Conservation (phyloP, 2,329 filamentous ascomycete species). For the Apiospora phragmitis region DNA sequence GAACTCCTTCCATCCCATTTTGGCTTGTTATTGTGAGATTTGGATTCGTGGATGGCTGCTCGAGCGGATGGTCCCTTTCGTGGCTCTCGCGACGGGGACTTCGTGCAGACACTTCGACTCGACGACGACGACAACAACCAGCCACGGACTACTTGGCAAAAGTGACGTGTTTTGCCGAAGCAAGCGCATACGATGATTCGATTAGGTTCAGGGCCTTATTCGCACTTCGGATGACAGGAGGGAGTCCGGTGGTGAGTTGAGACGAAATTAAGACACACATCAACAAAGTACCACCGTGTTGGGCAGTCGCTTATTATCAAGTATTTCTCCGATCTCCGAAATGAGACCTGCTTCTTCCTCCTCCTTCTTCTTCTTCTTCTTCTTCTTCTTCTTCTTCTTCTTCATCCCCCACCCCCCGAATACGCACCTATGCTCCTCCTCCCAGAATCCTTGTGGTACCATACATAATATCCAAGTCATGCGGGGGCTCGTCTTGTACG, state of each 20-base stretch:
- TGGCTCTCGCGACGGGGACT: neutral
- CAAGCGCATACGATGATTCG: neutral
- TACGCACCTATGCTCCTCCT: neutral
- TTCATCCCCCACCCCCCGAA: no score
- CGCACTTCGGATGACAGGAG: neutral
- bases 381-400: neutral
- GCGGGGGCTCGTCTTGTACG: neutral
- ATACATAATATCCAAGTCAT: neutral
- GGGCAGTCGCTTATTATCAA: neutral
- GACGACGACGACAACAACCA: neutral
- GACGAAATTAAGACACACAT: neutral
- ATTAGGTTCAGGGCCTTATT: neutral
- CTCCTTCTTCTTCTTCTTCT: neutral
- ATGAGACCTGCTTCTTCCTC: neutral
- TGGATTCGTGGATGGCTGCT: neutral
- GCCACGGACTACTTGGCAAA: neutral
- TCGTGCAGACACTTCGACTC: neutral
- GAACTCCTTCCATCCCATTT: slow-evolving; percentile 48
- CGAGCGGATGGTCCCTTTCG: neutral
- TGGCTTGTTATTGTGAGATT: neutral
- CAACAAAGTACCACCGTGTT: neutral
- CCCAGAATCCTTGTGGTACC: neutral
- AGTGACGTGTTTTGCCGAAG: neutral
- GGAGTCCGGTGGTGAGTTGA: neutral
- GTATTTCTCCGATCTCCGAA: neutral